Percentiles rank a stretch among this genome's conserved stretches.
Evolutionary conservation across 2,329 filamentous ascomycete genomes (phyloP).

Genomic region (Talaromyces sp.): DNA sequence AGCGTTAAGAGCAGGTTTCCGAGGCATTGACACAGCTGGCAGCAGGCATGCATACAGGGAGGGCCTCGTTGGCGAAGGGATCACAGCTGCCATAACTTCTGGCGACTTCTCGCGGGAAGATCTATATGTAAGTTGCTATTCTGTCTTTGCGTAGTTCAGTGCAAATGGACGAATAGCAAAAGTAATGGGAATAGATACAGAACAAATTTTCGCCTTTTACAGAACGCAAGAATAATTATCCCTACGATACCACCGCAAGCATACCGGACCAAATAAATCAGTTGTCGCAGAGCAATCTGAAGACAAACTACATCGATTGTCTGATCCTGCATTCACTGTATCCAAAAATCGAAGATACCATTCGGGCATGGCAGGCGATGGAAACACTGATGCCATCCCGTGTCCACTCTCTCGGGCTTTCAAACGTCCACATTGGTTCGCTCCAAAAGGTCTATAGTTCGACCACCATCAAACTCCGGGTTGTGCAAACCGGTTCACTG

Average conservation of each 20-base stretch:
- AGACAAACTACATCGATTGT: constrained; percentile 12
- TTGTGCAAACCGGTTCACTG: constrained; percentile 10
- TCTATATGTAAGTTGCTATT: constrained; percentile 1
- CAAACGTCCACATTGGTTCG: constrained; percentile 2
- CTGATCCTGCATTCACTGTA: constrained; percentile 9
- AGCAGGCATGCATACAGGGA: constrained; percentile 11
- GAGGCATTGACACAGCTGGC: constrained; percentile 14
- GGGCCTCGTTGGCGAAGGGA: constrained; percentile 8
- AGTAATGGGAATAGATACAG: constrained; percentile 9
- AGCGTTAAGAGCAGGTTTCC: constrained; percentile 11
- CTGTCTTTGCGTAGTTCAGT: too few species aligned
- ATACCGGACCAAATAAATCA: constrained; percentile 11
- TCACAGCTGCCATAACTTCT: constrained; percentile 6
- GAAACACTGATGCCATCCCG: constrained; percentile 5
- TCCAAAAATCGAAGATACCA: constrained; percentile 2
- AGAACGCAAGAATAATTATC: constrained; percentile 1
- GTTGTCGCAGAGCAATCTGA: constrained; percentile 10
- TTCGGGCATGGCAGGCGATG: constrained; percentile 10
- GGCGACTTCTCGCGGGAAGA: neutral
- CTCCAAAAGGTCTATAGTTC: neutral
- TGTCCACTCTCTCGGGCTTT: constrained; percentile 6
- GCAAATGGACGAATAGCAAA: too few species aligned
- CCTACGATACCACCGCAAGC: neutral
- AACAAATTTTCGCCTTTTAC: constrained; percentile 14
- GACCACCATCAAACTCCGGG: constrained; percentile 1